Conservation (phyloP, 208 protist genomes). For the Borovskyia barvae region DNA sequence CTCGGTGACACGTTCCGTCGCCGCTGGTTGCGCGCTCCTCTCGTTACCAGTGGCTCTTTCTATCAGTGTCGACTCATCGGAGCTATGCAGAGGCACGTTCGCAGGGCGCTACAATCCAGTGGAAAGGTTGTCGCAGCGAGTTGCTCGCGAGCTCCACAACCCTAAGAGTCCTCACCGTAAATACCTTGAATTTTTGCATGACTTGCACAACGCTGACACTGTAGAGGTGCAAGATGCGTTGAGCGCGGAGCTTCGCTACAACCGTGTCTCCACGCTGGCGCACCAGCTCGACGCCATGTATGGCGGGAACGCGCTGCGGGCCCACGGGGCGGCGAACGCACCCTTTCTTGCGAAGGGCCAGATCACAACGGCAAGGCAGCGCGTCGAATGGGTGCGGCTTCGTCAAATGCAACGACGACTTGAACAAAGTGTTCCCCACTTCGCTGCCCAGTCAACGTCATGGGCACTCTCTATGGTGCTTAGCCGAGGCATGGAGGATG, state of each 20-base stretch:
- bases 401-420: conserved; percentile 54
- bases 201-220: conserved; percentile 68
- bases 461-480: conserved; percentile 86
- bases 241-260: conserved; percentile 4
- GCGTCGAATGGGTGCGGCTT: conserved; percentile 66
- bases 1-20: conserved; percentile 41
- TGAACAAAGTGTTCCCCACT: conserved; percentile 81
- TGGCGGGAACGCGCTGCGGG: conserved; percentile 69
- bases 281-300: conserved; percentile 66
- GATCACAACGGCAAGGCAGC: conserved; percentile 38
- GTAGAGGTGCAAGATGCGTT: conserved; percentile 34
- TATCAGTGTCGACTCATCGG: conserved; percentile 17
- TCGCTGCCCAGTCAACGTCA: conserved; percentile 64
- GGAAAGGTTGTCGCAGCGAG: conserved; percentile 41
- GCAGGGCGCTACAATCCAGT: conserved; percentile 28
- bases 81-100: conserved; percentile 17
- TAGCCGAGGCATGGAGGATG: conserved; percentile 50
- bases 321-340: conserved; percentile 60
- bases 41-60: conserved; percentile 58
- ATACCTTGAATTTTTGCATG: conserved; percentile 86
- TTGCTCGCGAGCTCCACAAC: conserved; percentile 79
- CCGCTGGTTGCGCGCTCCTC: conserved; percentile 39
- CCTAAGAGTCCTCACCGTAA: conserved; percentile 38
- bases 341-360: conserved; percentile 62
- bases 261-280: conserved; percentile 16